Evolutionary conservation across 164 flowering plant species (phyloP), one percentile per base, ranked within the genome.

Genomic region (Brasenia schreberi): DNA sequence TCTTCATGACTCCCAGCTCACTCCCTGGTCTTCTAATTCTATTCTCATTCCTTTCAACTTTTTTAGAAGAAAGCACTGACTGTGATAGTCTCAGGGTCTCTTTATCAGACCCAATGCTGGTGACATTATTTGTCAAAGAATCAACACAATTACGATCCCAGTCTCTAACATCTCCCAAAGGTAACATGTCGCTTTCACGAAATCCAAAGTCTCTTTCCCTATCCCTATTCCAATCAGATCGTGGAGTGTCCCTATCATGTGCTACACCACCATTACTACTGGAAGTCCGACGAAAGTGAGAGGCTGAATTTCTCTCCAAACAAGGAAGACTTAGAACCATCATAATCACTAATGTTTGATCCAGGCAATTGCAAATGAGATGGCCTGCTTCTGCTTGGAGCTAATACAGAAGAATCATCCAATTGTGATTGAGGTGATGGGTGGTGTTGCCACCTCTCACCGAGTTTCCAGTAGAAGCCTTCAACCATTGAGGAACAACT

Each of bases 401-500:
- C 72, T 18, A 73, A 45, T 42, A 65, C 16, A 16, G 78, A 72
- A 69, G 77, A 71, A 67, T 67, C 77, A 76, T 87, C 91, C 86
- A 67, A 60, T 83, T 74, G 52, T 86, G 76, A 42, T 80, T 76
- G 72, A 68, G 74, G 70, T 80, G 85, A 78, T 84, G 87, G 80
- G 67, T 61, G 67, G 86, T 70, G 75, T 72, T 72, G 73, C 88
- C 87, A 70, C 84, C 80, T 52, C 88, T 87, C 66, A 76, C 65
- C 67, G 71, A 71, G 75, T 74, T 83, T 73, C 93, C 93, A 70
- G 17, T 65, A 9, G 80, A 53, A 66, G 73, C 82, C 74, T 81
- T 88, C 83, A 93, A 72, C 98, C 98, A 93, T 83, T 87, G 83
- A 68, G 98, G 98, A 71, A 80, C 89, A 74, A 93, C 82, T 49